Evolutionary conservation across 176 grass and related monocot species (phyloP).

Genomic region (Eragrostis curvula): DNA sequence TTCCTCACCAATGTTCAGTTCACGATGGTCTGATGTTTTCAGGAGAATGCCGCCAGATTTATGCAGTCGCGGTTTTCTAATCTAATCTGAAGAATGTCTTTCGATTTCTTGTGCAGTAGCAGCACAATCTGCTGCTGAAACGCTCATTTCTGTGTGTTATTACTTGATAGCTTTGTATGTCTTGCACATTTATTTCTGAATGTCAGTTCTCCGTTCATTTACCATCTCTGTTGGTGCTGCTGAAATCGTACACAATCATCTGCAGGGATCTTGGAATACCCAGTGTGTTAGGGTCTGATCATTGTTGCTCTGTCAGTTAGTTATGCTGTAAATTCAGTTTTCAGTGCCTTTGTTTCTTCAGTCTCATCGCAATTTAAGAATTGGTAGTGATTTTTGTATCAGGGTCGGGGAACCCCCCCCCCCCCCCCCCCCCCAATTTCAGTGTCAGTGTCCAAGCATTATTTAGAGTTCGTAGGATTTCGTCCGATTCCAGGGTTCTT

Average conservation of each 20-base stretch:
- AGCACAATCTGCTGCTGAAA: neutral
- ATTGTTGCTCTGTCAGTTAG: neutral
- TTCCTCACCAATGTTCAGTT: neutral
- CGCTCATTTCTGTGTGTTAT: neutral
- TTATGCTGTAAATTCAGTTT: neutral
- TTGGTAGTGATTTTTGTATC: neutral
- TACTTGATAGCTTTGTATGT: neutral
- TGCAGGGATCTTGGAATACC: neutral
- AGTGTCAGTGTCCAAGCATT: neutral
- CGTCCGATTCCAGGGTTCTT: neutral
- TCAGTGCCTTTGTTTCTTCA: neutral
- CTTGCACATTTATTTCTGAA: neutral
- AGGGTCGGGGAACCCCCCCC: too few species aligned
- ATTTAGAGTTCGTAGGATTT: neutral
- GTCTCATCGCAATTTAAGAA: neutral
- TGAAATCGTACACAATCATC: neutral
- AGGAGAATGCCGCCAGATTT: neutral
- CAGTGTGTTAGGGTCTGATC: neutral
- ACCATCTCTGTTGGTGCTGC: neutral
- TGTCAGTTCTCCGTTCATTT: neutral
- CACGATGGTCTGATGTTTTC: neutral
- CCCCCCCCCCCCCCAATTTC: too few species aligned
- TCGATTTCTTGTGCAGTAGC: neutral
- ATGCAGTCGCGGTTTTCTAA: neutral
- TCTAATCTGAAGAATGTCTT: neutral